Conservation (phyloP, 768 basidiomycete genomes). For the Dentipellis fragilis region DNA sequence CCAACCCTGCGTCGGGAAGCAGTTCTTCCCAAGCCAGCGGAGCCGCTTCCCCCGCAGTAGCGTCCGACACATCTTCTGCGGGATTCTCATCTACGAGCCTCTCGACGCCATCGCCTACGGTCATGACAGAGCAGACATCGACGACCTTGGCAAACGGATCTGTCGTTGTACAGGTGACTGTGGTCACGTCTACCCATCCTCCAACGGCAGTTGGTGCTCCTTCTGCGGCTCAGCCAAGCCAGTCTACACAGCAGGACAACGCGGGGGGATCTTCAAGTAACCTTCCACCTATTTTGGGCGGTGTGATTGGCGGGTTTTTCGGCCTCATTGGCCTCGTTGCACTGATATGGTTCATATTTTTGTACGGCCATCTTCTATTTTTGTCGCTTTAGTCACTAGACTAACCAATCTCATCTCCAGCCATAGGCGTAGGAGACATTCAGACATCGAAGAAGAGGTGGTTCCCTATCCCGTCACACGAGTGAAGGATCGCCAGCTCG, state of each 20-base stretch:
- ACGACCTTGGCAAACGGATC: neutral
- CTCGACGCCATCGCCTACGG: conserved; percentile 3
- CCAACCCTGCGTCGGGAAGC: neutral
- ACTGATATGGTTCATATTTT: conserved; percentile 6
- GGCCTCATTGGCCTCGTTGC: conserved; percentile 3
- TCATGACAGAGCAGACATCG: neutral
- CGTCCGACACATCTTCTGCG: no score
- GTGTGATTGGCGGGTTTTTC: conserved; percentile 8
- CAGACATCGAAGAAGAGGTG: conserved; percentile 3
- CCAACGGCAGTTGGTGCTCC: neutral
- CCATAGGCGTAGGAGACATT: conserved; percentile 1
- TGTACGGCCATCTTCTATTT: conserved; percentile 3
- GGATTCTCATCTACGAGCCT: neutral
- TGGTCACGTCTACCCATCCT: neutral
- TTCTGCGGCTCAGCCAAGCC: neutral
- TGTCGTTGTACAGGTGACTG: neutral
- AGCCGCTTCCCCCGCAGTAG: no score
- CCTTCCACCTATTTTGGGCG: conserved; percentile 7
- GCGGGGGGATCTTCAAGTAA: neutral
- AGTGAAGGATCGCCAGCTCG: conserved; percentile 6
- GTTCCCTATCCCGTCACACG: conserved; percentile 13
- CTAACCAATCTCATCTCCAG: conserved; percentile 1
- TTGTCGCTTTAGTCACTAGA: neutral
- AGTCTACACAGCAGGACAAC: neutral
- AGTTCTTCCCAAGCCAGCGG: neutral